Percentiles rank a stretch among this genome's conserved stretches.
phyloP scores from a whole-genome alignment of 768 basidiomycete species.

The Pulveroboletus ravenelii region DNA sequence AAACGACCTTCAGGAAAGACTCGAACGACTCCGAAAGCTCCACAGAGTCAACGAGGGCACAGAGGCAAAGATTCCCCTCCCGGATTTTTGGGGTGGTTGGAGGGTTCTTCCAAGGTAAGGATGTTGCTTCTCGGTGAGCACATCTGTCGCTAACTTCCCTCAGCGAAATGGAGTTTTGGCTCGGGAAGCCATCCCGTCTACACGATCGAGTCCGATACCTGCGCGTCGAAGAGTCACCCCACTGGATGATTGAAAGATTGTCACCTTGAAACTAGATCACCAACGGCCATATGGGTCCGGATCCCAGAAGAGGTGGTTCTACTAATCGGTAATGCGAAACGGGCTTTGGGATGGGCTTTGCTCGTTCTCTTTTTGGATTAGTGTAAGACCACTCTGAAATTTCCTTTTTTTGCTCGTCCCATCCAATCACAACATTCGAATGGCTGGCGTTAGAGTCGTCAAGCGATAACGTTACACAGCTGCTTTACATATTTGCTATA shows the following conservation, averaged over 20 bases:
- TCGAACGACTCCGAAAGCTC: conserved; percentile 52
- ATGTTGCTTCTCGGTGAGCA: not conserved
- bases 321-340: too few relatives aligned
- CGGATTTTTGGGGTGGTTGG: conserved; percentile 97
- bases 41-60: conserved; percentile 49
- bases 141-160: conserved; percentile 5
- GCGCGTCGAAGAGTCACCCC: conserved; percentile 43
- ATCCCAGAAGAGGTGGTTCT: not conserved
- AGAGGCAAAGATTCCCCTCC: conserved; percentile 55
- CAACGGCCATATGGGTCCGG: not conserved
- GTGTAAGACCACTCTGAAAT: too few relatives aligned
- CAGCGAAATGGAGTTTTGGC: conserved; percentile 97
- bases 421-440: too few relatives aligned
- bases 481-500: not conserved
- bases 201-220: conserved; percentile 86
- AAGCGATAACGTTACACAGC: too few relatives aligned
- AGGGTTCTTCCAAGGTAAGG: conserved; percentile 82
- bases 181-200: conserved; percentile 89
- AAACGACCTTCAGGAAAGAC: conserved; percentile 56
- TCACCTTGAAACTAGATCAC: conserved; percentile 48
- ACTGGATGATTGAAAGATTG: conserved; percentile 78
- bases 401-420: too few relatives aligned
- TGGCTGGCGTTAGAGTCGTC: too few relatives aligned
- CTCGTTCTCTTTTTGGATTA: too few relatives aligned
- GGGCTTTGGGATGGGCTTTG: too few relatives aligned